Percentiles rank a stretch among this genome's conserved stretches.
These are phyloP conservation scores for Cercophora scortea DNA, from an alignment of 495 filamentous ascomycete genomes.

Conservation along the genomic window DNA sequence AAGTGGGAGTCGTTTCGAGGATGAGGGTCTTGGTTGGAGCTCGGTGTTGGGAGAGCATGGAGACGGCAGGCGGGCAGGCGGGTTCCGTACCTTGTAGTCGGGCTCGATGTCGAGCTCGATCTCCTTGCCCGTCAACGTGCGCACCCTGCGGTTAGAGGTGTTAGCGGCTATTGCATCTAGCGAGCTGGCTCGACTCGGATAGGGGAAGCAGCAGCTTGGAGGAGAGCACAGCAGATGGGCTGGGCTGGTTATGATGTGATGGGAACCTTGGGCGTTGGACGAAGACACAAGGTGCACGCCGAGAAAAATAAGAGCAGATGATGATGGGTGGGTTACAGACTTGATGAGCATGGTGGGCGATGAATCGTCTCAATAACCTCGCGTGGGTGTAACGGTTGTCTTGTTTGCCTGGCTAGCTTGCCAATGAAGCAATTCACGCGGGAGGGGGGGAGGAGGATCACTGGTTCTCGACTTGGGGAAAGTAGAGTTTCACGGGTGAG, in stretches of 20 bases:
- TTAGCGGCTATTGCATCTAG: not conserved
- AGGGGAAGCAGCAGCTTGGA: too few relatives aligned
- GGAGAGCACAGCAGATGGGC: too few relatives aligned
- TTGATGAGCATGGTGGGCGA: slow-evolving; percentile 35
- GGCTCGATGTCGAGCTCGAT: slow-evolving; percentile 94
- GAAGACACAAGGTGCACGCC: too few relatives aligned
- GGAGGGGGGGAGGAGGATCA: not conserved
- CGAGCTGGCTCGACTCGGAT: too few relatives aligned
- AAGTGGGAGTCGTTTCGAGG: too few relatives aligned
- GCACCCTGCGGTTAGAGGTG: slow-evolving; percentile 59
- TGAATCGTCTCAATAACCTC: not conserved
- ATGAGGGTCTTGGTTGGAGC: too few relatives aligned
- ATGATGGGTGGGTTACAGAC: slow-evolving; percentile 15
- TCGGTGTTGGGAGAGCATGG: too few relatives aligned
- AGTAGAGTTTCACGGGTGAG: not conserved
- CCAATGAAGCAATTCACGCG: not conserved
- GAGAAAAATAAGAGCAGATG: not conserved
- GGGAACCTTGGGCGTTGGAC: too few relatives aligned
- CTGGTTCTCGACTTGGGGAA: not conserved
- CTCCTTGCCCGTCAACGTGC: slow-evolving; percentile 96
- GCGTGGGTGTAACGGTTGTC: not conserved
- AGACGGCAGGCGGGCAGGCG: not conserved
- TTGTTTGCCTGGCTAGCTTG: not conserved
- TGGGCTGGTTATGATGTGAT: too few relatives aligned
- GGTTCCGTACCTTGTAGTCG: slow-evolving; percentile 75